Conservation (phyloP, 106 monocot genomes). For the Acorus gramineus region DNA sequence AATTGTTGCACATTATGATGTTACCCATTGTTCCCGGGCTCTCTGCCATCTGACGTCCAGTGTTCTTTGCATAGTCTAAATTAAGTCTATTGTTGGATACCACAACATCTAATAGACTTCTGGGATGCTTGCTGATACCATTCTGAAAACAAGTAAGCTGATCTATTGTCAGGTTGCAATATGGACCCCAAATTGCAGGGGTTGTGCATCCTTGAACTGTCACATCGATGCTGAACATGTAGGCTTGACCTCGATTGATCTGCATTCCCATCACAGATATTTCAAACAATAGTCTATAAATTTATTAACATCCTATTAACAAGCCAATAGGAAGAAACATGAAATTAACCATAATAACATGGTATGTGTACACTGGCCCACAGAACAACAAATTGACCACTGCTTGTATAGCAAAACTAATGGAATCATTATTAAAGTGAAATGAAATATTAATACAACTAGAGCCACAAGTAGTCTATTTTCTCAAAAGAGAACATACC, state of each 20-base stretch:
- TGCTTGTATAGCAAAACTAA: too few species aligned
- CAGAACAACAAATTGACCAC: too few species aligned
- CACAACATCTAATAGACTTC: slow-evolving; percentile 33
- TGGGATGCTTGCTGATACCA: slow-evolving; percentile 17
- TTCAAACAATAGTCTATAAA: too few species aligned
- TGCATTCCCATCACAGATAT: slow-evolving; percentile 13
- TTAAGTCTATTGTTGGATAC: neutral
- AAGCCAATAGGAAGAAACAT: too few species aligned
- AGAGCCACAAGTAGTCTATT: neutral
- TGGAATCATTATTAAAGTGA: neutral
- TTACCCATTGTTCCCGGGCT: slow-evolving; percentile 8
- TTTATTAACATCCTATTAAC: too few species aligned
- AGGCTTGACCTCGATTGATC: slow-evolving; percentile 68
- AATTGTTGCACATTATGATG: slow-evolving; percentile 49
- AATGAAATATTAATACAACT: neutral
- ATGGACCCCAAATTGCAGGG: slow-evolving; percentile 51
- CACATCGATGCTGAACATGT: slow-evolving; percentile 40
- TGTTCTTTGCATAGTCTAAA: slow-evolving; percentile 1
- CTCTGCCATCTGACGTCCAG: neutral
- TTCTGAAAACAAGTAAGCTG: slow-evolving; percentile 49
- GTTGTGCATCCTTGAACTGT: slow-evolving; percentile 46
- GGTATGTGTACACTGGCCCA: too few species aligned
- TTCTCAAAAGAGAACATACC: slow-evolving; percentile 26
- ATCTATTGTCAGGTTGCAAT: slow-evolving; percentile 65
- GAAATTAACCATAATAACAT: too few species aligned